phyloP scores from a whole-genome alignment of 2,329 filamentous ascomycete species.

The Paecilomyces niveus region DNA sequence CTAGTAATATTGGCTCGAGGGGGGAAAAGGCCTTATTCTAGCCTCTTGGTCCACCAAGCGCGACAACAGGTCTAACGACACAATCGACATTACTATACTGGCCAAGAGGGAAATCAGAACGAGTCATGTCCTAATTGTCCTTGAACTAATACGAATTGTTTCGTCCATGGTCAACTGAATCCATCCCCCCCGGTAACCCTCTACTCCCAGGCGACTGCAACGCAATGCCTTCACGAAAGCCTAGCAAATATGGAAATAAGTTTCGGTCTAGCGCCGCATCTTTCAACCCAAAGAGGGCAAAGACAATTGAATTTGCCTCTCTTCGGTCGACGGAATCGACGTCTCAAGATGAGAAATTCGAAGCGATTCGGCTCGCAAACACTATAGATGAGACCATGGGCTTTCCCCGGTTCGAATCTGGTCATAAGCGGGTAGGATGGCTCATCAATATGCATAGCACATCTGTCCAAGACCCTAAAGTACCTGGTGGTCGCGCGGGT shows the following conservation, averaged over 20 bases:
- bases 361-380: slow-evolving; percentile 75
- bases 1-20: not conserved
- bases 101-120: not conserved
- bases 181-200: slow-evolving; percentile 11
- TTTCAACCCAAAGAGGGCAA: slow-evolving; percentile 50
- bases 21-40: not conserved
- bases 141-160: slow-evolving; percentile 3
- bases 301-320: slow-evolving; percentile 72
- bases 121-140: not conserved
- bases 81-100: not conserved
- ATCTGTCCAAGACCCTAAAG: slow-evolving; percentile 72
- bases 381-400: slow-evolving; percentile 93
- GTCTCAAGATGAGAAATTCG: slow-evolving; percentile 86
- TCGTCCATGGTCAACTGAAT: slow-evolving; percentile 18
- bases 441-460: slow-evolving; percentile 93
- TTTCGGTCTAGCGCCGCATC: slow-evolving; percentile 37
- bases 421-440: slow-evolving; percentile 81
- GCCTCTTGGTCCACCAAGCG: not conserved
- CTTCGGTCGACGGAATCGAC: slow-evolving; percentile 73
- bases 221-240: slow-evolving; percentile 43
- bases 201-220: slow-evolving; percentile 16
- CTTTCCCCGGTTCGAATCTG: slow-evolving; percentile 84
- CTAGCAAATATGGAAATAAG: slow-evolving; percentile 60
- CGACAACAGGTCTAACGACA: not conserved
- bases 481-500: slow-evolving; percentile 76